These are phyloP conservation scores for Linum trigynum DNA, from an alignment of 345 rosid species.

Conservation along the genomic window DNA sequence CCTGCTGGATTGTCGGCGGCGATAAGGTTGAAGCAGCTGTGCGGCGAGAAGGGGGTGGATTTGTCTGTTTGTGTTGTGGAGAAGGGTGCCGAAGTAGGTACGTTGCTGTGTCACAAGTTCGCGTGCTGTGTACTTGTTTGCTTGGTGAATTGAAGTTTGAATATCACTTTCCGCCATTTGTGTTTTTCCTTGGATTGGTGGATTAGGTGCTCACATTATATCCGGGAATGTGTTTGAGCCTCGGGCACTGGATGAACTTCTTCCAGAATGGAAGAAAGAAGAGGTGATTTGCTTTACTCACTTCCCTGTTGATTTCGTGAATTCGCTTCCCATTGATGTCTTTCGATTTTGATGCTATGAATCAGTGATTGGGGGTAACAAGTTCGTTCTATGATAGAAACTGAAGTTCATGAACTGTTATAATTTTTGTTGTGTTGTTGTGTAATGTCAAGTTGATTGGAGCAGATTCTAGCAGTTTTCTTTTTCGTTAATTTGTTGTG, in stretches of 20 bases:
- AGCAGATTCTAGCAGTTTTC: no score
- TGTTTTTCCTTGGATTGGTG: slow-evolving; percentile 44
- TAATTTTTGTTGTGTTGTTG: no score
- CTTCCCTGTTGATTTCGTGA: background rate
- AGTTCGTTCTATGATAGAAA: no score
- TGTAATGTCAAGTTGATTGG: no score
- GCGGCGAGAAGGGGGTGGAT: slow-evolving; percentile 56
- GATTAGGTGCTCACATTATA: slow-evolving; percentile 70
- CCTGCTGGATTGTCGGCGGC: slow-evolving; percentile 97
- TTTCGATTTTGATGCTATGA: no score
- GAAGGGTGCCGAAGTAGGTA: slow-evolving; percentile 92
- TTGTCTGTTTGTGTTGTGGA: slow-evolving; percentile 93
- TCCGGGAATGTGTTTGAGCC: slow-evolving; percentile 94
- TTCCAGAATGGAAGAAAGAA: slow-evolving; percentile 88
- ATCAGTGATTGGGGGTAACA: no score
- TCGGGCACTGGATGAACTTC: slow-evolving; percentile 73
- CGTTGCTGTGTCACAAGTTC: slow-evolving; percentile 11
- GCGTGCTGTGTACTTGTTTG: background rate
- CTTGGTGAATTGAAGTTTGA: no score
- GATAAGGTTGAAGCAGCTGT: slow-evolving; percentile 75
- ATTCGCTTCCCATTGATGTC: no score
- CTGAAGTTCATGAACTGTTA: no score
- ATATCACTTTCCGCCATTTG: slow-evolving; percentile 23
- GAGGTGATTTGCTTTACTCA: slow-evolving; percentile 40
- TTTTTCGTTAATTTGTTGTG: no score